Percentiles rank a stretch among this genome's conserved stretches.
phyloP scores from a whole-genome alignment of 805 yeast species.

The Kuraishia capsulata region DNA sequence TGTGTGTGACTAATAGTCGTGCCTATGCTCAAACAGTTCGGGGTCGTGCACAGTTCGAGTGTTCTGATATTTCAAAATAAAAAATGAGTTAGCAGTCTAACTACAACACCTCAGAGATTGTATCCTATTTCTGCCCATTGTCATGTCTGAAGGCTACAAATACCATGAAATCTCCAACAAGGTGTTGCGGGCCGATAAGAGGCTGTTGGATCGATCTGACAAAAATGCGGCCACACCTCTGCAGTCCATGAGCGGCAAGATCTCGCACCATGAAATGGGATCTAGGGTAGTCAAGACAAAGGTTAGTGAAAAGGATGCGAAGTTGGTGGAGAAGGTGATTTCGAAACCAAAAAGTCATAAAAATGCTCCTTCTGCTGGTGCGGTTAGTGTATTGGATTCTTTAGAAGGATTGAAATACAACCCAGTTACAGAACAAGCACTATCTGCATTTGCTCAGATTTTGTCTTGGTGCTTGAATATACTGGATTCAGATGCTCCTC shows the following conservation, averaged over 20 bases:
- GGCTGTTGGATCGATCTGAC: conserved; percentile 33
- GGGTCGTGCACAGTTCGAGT: no score
- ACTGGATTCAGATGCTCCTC: conserved; percentile 67
- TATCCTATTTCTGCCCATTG: no score
- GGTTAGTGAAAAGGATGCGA: conserved; percentile 9
- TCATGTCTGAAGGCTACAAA: conserved; percentile 26
- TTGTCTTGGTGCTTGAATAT: conserved; percentile 46
- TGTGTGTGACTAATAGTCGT: no score
- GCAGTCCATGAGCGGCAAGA: conserved; percentile 59
- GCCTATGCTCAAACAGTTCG: no score
- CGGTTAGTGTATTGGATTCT: conserved; percentile 20
- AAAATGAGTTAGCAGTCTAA: no score
- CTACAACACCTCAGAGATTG: no score
- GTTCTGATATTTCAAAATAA: no score
- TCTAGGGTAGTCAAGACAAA: conserved; percentile 21
- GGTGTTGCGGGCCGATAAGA: conserved; percentile 52
- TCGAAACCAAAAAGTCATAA: conserved; percentile 5
- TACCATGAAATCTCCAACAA: conserved; percentile 73
- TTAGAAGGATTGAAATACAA: conserved; percentile 48
- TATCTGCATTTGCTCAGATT: conserved; percentile 44
- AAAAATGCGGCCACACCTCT: conserved; percentile 38
- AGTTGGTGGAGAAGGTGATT: conserved; percentile 10
- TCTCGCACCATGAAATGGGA: conserved; percentile 69
- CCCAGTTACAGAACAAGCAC: conserved; percentile 50
- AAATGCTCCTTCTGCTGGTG: conserved; percentile 5